Evolutionary conservation across 495 filamentous ascomycete species (phyloP), one percentile per base, ranked within the genome.

Genomic region (Penicillium antarcticum): DNA sequence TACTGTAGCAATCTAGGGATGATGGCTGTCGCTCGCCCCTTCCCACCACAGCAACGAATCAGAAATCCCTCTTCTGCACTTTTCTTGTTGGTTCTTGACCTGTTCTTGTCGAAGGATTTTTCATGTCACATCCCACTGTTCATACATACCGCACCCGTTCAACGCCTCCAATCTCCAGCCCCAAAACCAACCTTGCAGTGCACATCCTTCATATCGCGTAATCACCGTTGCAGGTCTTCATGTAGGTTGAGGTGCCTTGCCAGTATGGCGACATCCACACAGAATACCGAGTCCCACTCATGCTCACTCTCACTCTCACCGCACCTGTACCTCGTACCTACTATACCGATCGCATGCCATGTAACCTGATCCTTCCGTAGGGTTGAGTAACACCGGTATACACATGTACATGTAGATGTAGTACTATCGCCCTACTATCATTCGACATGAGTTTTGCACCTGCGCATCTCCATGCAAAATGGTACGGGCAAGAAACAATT

Each of bases 21-120:
- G 21, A 17, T 16, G 14, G 39, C 9, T 16, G 17, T n/a, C 32
- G 6, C 10, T 29, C 26, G 26, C 26, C 26, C 26, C 26, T 29
- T 29, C 26, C 7, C 26, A 29, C 7, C 8, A 9, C 26, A 32
- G 14, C n/a, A 23, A 48, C 45, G 34, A 48, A 48, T 48, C 23
- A 32, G 3, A 31, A 24, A 1, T 18, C 9, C 0, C 23, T 41
- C 21, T 24, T 13, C 17, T 1, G 10, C 4, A 0, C 23, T 34
- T 29, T 18, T 23, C 13, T 42, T 53, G 42, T 46, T 47, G 42
- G 32, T 47, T 46, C 19, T 52, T 26, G 11, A 14, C 13, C 4
- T 21, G 45, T 33, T 24, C 10, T 7, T 4, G 1, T 33, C 26
- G 37, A 34, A 42, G 47, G 47, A 49, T 42, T 14, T 14, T 21